phyloP scores from a whole-genome alignment of 2,329 filamentous ascomycete genomes.

The Phaeosphaeriaceae sp. region DNA sequence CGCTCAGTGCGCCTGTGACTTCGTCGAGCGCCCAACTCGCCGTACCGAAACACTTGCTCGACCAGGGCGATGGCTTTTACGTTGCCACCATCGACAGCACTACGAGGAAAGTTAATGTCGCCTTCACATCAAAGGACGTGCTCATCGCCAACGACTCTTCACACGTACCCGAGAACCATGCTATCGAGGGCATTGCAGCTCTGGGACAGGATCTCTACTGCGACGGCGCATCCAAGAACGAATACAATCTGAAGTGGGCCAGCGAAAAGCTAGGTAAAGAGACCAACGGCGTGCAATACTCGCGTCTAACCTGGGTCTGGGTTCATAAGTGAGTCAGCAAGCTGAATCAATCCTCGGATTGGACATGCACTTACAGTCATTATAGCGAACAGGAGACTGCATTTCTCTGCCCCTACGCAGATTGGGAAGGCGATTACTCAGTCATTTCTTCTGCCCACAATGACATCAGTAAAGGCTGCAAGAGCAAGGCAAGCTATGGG shows the following conservation, averaged over 20 bases:
- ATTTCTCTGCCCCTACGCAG: not conserved
- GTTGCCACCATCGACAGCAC: not conserved
- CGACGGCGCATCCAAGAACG: not conserved
- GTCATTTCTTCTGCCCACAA: not conserved
- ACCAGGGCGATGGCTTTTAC: not conserved
- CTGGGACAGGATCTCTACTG: not conserved
- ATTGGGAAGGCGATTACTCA: not conserved
- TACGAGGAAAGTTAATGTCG: not conserved
- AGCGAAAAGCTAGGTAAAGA: not conserved
- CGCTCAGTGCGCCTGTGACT: not conserved
- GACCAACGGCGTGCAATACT: not conserved
- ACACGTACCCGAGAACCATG: not conserved
- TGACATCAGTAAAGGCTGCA: not conserved
- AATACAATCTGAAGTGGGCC: not conserved
- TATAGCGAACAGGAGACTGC: not conserved
- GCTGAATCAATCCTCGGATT: not conserved
- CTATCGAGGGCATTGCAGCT: not conserved
- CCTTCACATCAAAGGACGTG: not conserved
- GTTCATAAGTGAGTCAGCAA: not conserved
- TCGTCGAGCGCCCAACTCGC: not conserved
- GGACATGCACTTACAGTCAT: not conserved
- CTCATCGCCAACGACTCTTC: not conserved
- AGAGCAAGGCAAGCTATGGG: not conserved
- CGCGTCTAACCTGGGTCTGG: not conserved
- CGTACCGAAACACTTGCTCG: not conserved